phyloP scores from a whole-genome alignment of 176 grass and related monocot species.

The Zea mays region DNA sequence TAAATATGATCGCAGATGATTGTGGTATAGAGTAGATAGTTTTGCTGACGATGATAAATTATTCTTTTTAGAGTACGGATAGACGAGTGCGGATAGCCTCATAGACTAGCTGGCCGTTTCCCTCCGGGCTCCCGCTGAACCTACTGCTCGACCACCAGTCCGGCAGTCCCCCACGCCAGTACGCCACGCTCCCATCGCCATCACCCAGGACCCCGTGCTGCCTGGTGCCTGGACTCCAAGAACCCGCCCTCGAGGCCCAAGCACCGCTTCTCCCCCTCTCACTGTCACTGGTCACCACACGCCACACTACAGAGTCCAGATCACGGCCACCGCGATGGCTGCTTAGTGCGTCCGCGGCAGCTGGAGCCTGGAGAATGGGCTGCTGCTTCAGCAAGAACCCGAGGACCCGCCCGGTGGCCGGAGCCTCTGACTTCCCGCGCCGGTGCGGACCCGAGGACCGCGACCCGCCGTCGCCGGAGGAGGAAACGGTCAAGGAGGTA shows the following conservation, averaged over 20 bases:
- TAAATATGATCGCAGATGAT: too few relatives aligned
- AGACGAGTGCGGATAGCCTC: background rate
- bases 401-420: background rate
- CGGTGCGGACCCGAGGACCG: conserved; percentile 35
- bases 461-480: conserved; percentile 57
- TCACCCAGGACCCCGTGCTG: too few relatives aligned
- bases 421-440: background rate
- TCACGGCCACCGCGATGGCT: background rate
- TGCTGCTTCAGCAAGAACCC: conserved; percentile 64
- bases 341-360: conserved; percentile 17
- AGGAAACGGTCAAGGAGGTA: conserved; percentile 95
- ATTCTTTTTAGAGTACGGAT: too few relatives aligned
- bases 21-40: too few relatives aligned
- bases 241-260: too few relatives aligned
- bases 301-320: background rate
- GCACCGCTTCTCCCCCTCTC: background rate
- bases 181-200: conserved; percentile 21
- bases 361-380: conserved; percentile 45
- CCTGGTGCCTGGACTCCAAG: too few relatives aligned
- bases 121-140: background rate
- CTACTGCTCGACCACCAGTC: background rate
- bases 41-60: too few relatives aligned
- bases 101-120: background rate
- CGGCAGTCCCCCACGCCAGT: background rate
- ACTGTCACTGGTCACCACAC: background rate